A percentile compares a stretch with the other conserved stretches of the same genome.
phyloP scores from a whole-genome alignment of 139 green algal genomes.

The Tetratostichococcus sp. region DNA sequence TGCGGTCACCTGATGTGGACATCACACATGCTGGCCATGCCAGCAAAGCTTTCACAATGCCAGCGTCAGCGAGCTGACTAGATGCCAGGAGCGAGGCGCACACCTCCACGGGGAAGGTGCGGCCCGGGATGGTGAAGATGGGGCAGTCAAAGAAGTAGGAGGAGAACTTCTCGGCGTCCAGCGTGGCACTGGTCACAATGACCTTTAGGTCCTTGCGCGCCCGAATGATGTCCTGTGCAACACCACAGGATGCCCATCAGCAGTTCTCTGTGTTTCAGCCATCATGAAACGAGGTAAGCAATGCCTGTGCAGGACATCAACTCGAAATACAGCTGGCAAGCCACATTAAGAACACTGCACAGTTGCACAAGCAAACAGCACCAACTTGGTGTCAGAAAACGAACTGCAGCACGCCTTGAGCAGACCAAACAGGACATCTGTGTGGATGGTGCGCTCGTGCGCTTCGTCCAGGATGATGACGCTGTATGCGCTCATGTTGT shows the following conservation, averaged over 20 bases:
- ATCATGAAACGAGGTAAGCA: no score
- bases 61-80: no score
- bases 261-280: no score
- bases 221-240: constrained; percentile 21
- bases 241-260: background rate
- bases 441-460: constrained; percentile 97
- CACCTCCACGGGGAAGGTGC: constrained; percentile 76
- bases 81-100: no score
- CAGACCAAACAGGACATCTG: constrained; percentile 97
- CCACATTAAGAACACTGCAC: no score
- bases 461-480: constrained; percentile 97
- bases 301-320: background rate
- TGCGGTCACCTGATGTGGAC: no score
- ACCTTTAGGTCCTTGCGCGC: constrained; percentile 61
- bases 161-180: constrained; percentile 95
- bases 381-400: background rate
- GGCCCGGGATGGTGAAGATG: constrained; percentile 85
- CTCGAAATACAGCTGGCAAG: background rate
- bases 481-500: constrained; percentile 67
- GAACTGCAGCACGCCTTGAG: constrained; percentile 64
- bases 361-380: no score
- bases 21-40: no score
- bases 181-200: constrained; percentile 90
- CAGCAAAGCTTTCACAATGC: no score
- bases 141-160: constrained; percentile 93